phyloP scores from a whole-genome alignment of 805 yeast genomes.

The Candida glaebosa region DNA sequence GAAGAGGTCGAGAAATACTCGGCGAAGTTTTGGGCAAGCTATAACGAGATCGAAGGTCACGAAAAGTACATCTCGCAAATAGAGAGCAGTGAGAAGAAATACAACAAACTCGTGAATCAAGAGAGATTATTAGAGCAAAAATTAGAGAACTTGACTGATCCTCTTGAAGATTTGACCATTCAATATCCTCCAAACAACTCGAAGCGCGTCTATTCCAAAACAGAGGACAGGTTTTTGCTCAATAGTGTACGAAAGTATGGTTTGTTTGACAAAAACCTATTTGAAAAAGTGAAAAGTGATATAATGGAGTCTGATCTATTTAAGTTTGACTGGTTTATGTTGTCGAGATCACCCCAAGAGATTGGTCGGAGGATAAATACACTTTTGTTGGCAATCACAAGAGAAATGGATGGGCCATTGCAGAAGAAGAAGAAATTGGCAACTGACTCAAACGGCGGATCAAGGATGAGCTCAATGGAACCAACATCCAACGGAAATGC shows the following conservation, averaged over 20 bases:
- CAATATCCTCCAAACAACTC: constrained; percentile 84
- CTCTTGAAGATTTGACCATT: constrained; percentile 59
- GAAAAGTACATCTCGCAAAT: constrained; percentile 71
- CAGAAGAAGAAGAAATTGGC: constrained; percentile 42
- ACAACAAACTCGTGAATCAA: constrained; percentile 52
- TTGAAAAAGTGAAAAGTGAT: constrained; percentile 64
- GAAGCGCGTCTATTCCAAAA: constrained; percentile 63
- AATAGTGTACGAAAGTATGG: constrained; percentile 64
- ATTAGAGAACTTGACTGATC: constrained; percentile 51
- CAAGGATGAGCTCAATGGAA: constrained; percentile 35
- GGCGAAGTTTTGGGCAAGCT: constrained; percentile 60
- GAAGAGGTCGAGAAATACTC: constrained; percentile 62
- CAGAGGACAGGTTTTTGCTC: constrained; percentile 68
- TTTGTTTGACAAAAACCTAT: constrained; percentile 52
- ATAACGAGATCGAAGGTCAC: constrained; percentile 59
- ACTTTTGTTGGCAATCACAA: constrained; percentile 60
- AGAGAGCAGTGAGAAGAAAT: constrained; percentile 68
- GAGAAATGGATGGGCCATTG: constrained; percentile 65
- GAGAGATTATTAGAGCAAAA: constrained; percentile 52
- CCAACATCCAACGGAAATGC: constrained; percentile 15
- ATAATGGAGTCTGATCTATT: constrained; percentile 57
- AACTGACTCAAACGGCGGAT: constrained; percentile 20
- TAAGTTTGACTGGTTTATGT: constrained; percentile 70
- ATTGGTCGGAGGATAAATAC: constrained; percentile 68
- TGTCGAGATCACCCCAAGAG: constrained; percentile 70